Evolutionary conservation across 2,329 filamentous ascomycete species (phyloP).

Genomic region (Pseudocercospora crystallina): DNA sequence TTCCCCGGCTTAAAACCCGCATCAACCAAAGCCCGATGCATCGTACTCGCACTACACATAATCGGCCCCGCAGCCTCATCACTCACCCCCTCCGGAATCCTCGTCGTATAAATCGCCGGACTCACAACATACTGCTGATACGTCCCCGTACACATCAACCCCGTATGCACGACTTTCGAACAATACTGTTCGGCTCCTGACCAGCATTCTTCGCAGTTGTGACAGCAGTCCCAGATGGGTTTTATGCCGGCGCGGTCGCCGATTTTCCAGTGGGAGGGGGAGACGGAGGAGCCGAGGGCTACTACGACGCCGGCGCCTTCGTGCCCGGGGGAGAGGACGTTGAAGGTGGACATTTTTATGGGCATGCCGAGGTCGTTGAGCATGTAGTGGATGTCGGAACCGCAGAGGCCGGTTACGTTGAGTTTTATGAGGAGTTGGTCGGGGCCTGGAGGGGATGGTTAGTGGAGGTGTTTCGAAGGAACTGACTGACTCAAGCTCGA

Average conservation of each 20-base stretch:
- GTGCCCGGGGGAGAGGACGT: conserved; percentile 39
- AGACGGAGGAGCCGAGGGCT: conserved; percentile 55
- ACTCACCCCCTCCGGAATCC: conserved; percentile 56
- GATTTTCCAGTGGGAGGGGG: conserved; percentile 45
- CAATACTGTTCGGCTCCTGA: conserved; percentile 57
- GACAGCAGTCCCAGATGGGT: conserved; percentile 53
- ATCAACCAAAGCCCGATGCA: conserved; percentile 57
- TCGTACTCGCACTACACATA: conserved; percentile 60
- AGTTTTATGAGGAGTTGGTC: conserved; percentile 58
- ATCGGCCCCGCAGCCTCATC: conserved; percentile 60
- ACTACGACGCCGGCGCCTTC: conserved; percentile 60
- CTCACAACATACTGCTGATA: conserved; percentile 61
- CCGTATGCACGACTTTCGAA: conserved; percentile 46
- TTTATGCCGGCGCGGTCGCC: conserved; percentile 54
- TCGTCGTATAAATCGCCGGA: conserved; percentile 55
- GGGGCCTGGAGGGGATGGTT: conserved; percentile 32
- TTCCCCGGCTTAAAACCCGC: conserved; percentile 52
- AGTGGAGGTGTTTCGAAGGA: not conserved
- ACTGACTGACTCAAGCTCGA: not conserved
- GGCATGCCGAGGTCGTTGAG: conserved; percentile 48
- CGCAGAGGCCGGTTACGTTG: conserved; percentile 59
- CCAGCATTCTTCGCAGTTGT: conserved; percentile 51
- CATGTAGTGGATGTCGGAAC: conserved; percentile 57
- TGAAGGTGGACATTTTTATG: conserved; percentile 42
- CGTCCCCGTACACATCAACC: conserved; percentile 46